Evolutionary conservation across 345 rosid species (phyloP), one percentile per base, ranked within the genome.

Genomic region (Corchorus capsularis): DNA sequence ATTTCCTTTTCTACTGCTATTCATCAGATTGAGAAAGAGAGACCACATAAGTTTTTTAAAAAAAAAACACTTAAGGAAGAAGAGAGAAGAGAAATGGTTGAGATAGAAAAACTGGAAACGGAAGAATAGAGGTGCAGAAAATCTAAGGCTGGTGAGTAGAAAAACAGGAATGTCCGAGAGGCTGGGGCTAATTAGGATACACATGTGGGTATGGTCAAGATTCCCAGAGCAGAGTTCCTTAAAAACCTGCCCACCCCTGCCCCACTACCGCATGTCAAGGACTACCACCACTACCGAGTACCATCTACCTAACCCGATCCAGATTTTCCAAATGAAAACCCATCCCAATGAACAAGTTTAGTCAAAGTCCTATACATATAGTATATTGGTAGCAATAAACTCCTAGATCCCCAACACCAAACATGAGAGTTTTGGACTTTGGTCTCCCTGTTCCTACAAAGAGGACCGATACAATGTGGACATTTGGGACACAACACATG

Each of bases 351-450:
- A 37, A 53, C 11, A 70, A 35, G 62, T 70, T 70, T 35, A 69
- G 16, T 17, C 47, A 34, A 69, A 53, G 45, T 27, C 34, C n/a
- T 43, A 69, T 50, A 69, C 19, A 8, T 46, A 1, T 3, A 37
- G 17, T 35, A 70, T 27, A 17, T 17, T 2, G 47, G 46, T 37
- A 70, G 47, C 12, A 5, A 45, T 45, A 45, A 7, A 45, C 8
- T 45, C 47, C 49, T 70, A 37, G 34, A 70, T 32, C 46, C 17
- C 53, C 49, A 60, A 70, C 46, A n/a, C 62, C 73, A 70, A 70
- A 53, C 20, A 69, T 53, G 47, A 34, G 27, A 35, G 5, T 54
- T 37, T 70, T 70, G 17, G 35, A 70, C 61, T 54, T 70, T 8
- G 8, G 14, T 70, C 41, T 69, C 34, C 15, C 20, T 13, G 32